Conservation (phyloP, 2,329 filamentous ascomycete species). For the Rosellinia necatrix region DNA sequence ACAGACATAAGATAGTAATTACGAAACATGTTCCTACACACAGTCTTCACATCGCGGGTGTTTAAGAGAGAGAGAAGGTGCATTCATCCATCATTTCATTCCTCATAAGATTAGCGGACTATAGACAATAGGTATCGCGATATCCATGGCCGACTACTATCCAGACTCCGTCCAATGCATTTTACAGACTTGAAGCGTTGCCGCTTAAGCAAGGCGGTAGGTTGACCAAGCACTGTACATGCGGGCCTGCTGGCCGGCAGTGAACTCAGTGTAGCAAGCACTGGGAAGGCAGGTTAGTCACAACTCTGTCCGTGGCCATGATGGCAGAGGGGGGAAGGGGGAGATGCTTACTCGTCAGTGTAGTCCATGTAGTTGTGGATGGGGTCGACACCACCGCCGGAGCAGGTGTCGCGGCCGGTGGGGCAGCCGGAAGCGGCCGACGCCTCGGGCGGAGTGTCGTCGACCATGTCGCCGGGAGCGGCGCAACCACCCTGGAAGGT, state of each 20-base stretch:
- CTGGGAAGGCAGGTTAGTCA: constrained; percentile 38
- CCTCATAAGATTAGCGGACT: constrained; percentile 16
- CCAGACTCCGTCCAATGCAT: constrained; percentile 15
- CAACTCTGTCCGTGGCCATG: constrained; percentile 10
- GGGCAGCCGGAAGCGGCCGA: constrained; percentile 45
- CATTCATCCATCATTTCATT: constrained; percentile 21
- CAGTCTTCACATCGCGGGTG: constrained; percentile 1
- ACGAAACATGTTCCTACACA: neutral
- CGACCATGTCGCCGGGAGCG: constrained; percentile 44
- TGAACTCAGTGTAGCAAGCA: constrained; percentile 52
- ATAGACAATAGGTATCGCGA: constrained; percentile 16
- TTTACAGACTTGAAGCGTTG: neutral
- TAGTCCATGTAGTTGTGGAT: constrained; percentile 47
- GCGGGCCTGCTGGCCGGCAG: constrained; percentile 47
- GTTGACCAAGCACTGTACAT: constrained; percentile 46
- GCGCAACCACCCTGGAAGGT: constrained; percentile 51
- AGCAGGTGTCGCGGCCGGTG: constrained; percentile 41
- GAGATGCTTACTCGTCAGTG: constrained; percentile 46
- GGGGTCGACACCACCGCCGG: constrained; percentile 39
- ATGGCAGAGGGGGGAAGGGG: constrained; percentile 1
- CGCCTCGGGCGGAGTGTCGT: constrained; percentile 48
- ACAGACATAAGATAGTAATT: no score
- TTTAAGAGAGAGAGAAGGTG: neutral
- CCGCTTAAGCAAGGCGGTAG: constrained; percentile 41
- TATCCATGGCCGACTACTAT: constrained; percentile 8